A percentile compares a stretch with the other conserved stretches of the same genome.
These are phyloP conservation scores for Fusarium oligoseptatum DNA, from an alignment of 2,329 filamentous ascomycete genomes.

Conservation along the genomic window DNA sequence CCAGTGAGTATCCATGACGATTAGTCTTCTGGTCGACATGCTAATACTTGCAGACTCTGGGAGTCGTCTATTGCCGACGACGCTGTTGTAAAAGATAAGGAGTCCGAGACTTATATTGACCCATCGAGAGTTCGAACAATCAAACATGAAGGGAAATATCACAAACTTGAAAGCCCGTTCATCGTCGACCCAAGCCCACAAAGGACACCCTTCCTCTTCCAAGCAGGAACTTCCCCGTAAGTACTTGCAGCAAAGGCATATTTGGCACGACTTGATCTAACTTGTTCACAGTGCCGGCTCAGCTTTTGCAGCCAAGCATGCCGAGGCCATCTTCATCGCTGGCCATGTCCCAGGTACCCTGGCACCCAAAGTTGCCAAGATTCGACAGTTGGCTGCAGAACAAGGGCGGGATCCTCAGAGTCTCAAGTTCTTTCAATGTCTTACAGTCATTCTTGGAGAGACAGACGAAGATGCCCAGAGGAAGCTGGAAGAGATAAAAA, in stretches of 20 bases:
- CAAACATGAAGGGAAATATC: constrained; percentile 70
- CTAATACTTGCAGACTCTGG: constrained; percentile 10
- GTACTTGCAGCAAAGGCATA: not conserved
- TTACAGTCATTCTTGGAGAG: constrained; percentile 3
- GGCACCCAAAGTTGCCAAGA: constrained; percentile 6
- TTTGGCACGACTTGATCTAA: not conserved
- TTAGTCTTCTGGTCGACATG: too few relatives aligned
- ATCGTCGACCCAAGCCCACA: constrained; percentile 57
- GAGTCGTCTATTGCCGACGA: constrained; percentile 18
- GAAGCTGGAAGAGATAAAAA: constrained; percentile 6
- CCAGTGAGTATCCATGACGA: not conserved
- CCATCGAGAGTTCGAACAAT: constrained; percentile 66
- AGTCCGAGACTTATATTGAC: constrained; percentile 60
- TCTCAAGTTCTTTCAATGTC: constrained; percentile 18
- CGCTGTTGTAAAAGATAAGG: constrained; percentile 52
- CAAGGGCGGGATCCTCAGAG: constrained; percentile 9
- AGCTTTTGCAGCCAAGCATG: constrained; percentile 69
- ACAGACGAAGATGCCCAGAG: constrained; percentile 10
- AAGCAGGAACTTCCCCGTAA: constrained; percentile 69
- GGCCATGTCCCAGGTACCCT: constrained; percentile 54
- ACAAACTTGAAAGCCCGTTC: constrained; percentile 39
- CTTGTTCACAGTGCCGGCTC: constrained; percentile 56
- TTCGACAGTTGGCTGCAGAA: constrained; percentile 2
- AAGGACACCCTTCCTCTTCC: constrained; percentile 70
- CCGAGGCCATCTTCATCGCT: constrained; percentile 71